These are phyloP conservation scores for Raffaelea ambrosiae DNA, from an alignment of 2,329 filamentous ascomycete species.

Conservation along the genomic window DNA sequence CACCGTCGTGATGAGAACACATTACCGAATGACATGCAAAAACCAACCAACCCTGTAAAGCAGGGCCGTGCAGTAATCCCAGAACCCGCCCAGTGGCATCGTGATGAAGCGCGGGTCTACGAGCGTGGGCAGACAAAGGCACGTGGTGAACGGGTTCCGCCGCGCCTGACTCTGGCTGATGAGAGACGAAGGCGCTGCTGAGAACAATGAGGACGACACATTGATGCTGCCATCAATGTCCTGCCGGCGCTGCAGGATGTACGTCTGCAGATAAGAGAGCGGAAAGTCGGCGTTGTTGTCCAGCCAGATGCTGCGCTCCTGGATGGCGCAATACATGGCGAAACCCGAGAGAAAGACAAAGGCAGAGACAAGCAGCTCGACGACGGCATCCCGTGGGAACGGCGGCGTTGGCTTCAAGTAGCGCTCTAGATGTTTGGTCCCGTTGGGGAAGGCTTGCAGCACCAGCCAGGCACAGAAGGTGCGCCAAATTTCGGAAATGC, in stretches of 20 bases:
- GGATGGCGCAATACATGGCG: neutral
- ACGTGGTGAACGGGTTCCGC: constrained; percentile 6
- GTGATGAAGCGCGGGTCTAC: constrained; percentile 4
- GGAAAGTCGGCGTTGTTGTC: constrained; percentile 8
- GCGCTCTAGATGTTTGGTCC: too few species aligned
- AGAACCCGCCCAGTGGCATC: too few species aligned
- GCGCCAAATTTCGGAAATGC: too few species aligned
- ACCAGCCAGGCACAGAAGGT: too few species aligned
- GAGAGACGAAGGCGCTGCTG: too few species aligned
- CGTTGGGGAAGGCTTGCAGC: too few species aligned
- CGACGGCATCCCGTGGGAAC: constrained; percentile 6
- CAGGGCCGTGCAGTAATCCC: too few species aligned
- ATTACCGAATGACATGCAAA: too few species aligned
- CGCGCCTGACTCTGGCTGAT: too few species aligned
- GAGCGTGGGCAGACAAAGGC: constrained; percentile 6
- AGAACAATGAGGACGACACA: too few species aligned
- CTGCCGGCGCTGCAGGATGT: constrained; percentile 1
- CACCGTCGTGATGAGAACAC: too few species aligned
- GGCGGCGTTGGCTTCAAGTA: neutral
- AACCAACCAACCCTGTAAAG: too few species aligned
- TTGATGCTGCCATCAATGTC: neutral
- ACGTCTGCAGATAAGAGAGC: constrained; percentile 5
- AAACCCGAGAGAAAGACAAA: neutral
- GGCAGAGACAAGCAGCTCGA: neutral
- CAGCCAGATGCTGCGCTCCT: constrained; percentile 9